phyloP scores from a whole-genome alignment of 2,329 filamentous ascomycete species.

The Eutypa lata region DNA sequence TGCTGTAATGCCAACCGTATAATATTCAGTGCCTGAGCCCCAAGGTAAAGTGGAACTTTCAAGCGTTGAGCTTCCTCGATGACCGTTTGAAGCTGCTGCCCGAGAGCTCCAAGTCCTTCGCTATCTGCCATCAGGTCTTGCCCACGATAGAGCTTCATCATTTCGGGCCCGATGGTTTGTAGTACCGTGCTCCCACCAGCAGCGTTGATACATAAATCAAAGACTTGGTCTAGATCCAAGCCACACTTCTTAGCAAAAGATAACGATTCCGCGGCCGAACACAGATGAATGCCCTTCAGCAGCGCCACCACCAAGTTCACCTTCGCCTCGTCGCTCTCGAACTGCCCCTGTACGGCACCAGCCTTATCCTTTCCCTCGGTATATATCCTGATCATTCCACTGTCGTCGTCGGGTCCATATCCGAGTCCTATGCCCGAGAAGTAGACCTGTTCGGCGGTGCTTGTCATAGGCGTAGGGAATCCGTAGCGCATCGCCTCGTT shows the following conservation, averaged over 20 bases:
- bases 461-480: conserved; percentile 60
- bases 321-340: conserved; percentile 33
- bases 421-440: conserved; percentile 57
- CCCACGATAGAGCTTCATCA: conserved; percentile 33
- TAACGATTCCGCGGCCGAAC: conserved; percentile 40
- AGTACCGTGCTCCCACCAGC: conserved; percentile 41
- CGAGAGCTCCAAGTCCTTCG: conserved; percentile 26
- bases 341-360: conserved; percentile 24
- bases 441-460: conserved; percentile 63
- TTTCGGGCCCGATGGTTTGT: conserved; percentile 32
- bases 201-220: conserved; percentile 43
- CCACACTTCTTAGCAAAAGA: conserved; percentile 38
- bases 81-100: conserved; percentile 31
- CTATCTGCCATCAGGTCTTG: conserved; percentile 14
- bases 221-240: conserved; percentile 43
- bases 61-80: conserved; percentile 41
- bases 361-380: conserved; percentile 34
- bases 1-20: conserved; percentile 28
- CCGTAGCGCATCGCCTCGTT: conserved; percentile 55
- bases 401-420: conserved; percentile 44
- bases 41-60: conserved; percentile 39
- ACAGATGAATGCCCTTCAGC: conserved; percentile 42
- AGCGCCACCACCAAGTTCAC: conserved; percentile 35
- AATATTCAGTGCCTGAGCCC: conserved; percentile 36
- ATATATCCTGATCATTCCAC: conserved; percentile 40